Evolutionary conservation across 2,329 filamentous ascomycete species (phyloP).

Genomic region (Xylaria sp.): DNA sequence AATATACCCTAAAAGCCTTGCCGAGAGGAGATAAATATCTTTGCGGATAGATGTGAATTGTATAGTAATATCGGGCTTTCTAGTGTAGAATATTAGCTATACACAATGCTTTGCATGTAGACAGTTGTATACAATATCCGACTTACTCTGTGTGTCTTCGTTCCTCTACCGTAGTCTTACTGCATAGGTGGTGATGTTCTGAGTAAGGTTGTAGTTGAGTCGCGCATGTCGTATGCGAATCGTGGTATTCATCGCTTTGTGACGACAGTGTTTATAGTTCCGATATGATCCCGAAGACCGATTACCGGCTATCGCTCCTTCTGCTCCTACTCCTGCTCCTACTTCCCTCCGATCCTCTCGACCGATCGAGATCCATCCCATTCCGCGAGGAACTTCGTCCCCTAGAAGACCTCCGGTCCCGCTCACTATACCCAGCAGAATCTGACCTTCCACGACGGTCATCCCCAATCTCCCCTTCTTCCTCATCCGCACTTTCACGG

Average conservation of each 20-base stretch:
- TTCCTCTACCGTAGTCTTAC: neutral
- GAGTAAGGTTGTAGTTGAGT: neutral
- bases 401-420: constrained; percentile 37
- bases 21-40: neutral
- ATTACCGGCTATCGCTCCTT: constrained; percentile 32
- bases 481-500: constrained; percentile 28
- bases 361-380: constrained; percentile 55
- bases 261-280: neutral
- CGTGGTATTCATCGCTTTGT: neutral
- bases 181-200: neutral
- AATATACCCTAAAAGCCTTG: neutral
- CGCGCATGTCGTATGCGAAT: neutral
- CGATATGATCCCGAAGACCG: neutral
- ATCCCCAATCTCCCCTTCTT: constrained; percentile 36
- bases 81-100: constrained; percentile 33
- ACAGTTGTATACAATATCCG: constrained; percentile 13
- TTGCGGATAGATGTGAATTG: neutral
- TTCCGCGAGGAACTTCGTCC: constrained; percentile 47
- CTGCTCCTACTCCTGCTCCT: constrained; percentile 32
- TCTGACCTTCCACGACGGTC: constrained; percentile 13
- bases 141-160: constrained; percentile 18
- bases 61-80: neutral
- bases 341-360: constrained; percentile 38
- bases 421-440: constrained; percentile 31
- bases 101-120: constrained; percentile 5